These are phyloP conservation scores for Aureobasidium sp. DNA, from an alignment of 2,329 filamentous ascomycete genomes.

Conservation along the genomic window DNA sequence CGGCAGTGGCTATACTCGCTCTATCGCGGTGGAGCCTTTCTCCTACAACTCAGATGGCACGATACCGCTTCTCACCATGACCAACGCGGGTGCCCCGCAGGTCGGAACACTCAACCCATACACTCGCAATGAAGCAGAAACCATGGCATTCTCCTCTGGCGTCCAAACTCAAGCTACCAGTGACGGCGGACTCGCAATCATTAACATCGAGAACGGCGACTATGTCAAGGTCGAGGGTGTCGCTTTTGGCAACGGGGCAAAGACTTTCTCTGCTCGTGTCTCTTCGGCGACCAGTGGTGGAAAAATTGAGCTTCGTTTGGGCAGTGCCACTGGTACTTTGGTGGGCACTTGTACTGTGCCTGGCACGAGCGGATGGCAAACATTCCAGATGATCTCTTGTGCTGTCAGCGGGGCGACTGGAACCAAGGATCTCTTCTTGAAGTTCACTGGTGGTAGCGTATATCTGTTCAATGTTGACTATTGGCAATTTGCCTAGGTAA, in stretches of 20 bases:
- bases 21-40: slow-evolving; percentile 11
- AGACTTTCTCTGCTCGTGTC: not conserved
- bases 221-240: not conserved
- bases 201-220: not conserved
- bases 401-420: not conserved
- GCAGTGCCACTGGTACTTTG: not conserved
- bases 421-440: not conserved
- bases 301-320: not conserved
- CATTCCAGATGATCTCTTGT: not conserved
- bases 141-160: not conserved
- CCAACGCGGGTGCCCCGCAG: not conserved
- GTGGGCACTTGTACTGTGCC: not conserved
- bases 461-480: not conserved
- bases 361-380: not conserved
- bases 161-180: not conserved
- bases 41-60: not conserved
- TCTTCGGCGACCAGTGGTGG: not conserved
- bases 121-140: not conserved
- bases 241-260: not conserved
- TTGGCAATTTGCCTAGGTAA: not conserved
- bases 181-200: not conserved
- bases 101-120: not conserved
- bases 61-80: not conserved
- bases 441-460: not conserved
- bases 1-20: slow-evolving; percentile 11